These are phyloP conservation scores for Torulaspora indica DNA, from an alignment of 805 yeast species.

Conservation along the genomic window DNA sequence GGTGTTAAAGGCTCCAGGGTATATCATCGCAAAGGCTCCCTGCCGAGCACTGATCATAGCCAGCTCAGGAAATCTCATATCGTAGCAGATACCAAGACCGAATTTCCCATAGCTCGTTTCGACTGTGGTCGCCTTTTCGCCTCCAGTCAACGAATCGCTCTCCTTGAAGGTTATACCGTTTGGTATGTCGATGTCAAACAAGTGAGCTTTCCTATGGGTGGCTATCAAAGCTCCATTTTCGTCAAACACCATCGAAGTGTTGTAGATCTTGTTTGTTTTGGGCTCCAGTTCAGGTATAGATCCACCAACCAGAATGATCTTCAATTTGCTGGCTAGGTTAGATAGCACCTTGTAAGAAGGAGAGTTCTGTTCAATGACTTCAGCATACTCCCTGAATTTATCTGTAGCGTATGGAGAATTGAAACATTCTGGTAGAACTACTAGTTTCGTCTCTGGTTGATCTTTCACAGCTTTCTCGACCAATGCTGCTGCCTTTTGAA, in stretches of 20 bases:
- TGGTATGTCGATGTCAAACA: constrained; percentile 91
- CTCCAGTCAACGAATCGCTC: constrained; percentile 68
- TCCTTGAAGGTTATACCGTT: constrained; percentile 86
- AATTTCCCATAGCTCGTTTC: constrained; percentile 40
- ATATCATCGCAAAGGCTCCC: constrained; percentile 69
- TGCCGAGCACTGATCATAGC: constrained; percentile 65
- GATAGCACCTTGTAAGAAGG: constrained; percentile 56
- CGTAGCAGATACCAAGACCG: constrained; percentile 85
- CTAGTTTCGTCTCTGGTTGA: constrained; percentile 61
- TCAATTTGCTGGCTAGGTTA: constrained; percentile 57
- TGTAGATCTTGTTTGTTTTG: constrained; percentile 53
- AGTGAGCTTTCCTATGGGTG: constrained; percentile 84
- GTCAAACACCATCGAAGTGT: constrained; percentile 70
- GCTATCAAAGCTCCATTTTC: constrained; percentile 74
- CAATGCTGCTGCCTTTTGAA: constrained; percentile 59
- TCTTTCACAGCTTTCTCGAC: constrained; percentile 56
- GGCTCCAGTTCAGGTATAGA: constrained; percentile 78
- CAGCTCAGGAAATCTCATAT: constrained; percentile 73
- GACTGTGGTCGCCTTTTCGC: constrained; percentile 70
- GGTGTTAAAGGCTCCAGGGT: constrained; percentile 82
- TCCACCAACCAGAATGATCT: constrained; percentile 77
- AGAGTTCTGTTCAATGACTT: constrained; percentile 67
- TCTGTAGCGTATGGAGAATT: constrained; percentile 90
- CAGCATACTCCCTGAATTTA: constrained; percentile 85
- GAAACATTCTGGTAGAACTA: constrained; percentile 93